Base-by-base conservation (phyloP, 2,329 filamentous ascomycete species). In the Colletotrichum gloeosporioides region DNA sequence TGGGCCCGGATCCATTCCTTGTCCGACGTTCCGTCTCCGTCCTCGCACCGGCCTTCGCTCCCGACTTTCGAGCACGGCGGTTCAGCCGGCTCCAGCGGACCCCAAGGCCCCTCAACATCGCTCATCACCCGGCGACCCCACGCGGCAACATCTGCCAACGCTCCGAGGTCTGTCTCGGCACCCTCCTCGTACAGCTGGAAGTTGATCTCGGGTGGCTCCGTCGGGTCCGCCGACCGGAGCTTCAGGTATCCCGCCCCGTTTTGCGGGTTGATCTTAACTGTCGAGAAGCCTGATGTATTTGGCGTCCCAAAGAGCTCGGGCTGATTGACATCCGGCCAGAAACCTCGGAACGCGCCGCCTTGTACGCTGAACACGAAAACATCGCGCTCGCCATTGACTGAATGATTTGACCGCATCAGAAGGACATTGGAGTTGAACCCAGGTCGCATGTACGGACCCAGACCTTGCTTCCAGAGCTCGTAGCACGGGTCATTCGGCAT, bases 161-260 rank as follows among this genome's bases (percentile, higher is more conserved):
- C 85, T 70, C 82, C 80, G 2, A 88, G 80, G 63, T 88, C 85
- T 80, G 88, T 84, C 22, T 87, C 87, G 10, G 87, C 86, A 2
- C 89, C 88, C 29, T 87, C 81, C 15, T 84, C 85, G 86, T 87
- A 92, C 80, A 88, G 90, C 78, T 90, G 89, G 84, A 92, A 92
- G 81, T 89, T 87, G 80, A 93, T 93, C 39, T 89, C 83, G 0
- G 93, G 93, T n/a, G 89, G 88, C 69, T 94, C 93, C 3, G 88
- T 88, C 0, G 93, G 92, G 79, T 94, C 88, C 0, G 89, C 85
- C 0, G 92, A 93, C 25, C 86, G 87, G 8, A 95, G 87, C 7
- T 85, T 89, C 22, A 95, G 92, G 2, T 87, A 91, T 16, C 93
- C 93, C 10, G 87, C 87, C 59, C 88, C 87, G 65, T 94, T 95